Conservation (phyloP, 2,329 filamentous ascomycete species). For the Ophiostoma sp. region DNA sequence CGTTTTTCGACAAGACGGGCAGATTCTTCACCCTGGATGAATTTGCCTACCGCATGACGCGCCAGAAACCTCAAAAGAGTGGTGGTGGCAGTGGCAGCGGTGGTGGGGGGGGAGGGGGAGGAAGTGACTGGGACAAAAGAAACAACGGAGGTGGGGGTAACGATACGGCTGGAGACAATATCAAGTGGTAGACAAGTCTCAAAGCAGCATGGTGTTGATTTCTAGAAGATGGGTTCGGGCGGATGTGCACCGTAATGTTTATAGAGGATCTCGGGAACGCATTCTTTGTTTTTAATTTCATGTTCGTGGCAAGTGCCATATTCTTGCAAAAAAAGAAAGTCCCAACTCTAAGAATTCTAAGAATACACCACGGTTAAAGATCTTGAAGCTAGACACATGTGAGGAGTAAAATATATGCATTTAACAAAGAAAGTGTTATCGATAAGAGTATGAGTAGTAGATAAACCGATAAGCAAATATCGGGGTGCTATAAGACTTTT, state of each 20-base stretch:
- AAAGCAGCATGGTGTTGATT: background rate
- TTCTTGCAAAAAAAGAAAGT: background rate
- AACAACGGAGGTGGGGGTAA: background rate
- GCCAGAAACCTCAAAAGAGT: background rate
- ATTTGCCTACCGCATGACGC: conserved; percentile 7
- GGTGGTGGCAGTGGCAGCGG: background rate
- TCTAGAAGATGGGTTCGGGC: too few relatives aligned
- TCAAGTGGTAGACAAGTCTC: background rate
- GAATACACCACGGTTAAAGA: background rate
- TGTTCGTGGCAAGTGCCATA: background rate
- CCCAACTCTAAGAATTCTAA: background rate
- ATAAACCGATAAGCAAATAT: background rate
- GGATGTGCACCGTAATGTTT: background rate
- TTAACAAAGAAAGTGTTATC: background rate
- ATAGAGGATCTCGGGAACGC: too few relatives aligned
- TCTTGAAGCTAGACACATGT: background rate
- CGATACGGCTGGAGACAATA: background rate
- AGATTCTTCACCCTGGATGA: conserved; percentile 16
- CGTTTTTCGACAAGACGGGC: background rate
- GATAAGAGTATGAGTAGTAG: background rate
- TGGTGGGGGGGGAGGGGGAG: background rate
- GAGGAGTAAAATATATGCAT: background rate
- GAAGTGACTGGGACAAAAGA: background rate
- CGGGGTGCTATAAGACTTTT: background rate
- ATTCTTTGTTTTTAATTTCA: background rate